Conservation (phyloP, 2,329 filamentous ascomycete species). For the Didymosphaeria variabile region DNA sequence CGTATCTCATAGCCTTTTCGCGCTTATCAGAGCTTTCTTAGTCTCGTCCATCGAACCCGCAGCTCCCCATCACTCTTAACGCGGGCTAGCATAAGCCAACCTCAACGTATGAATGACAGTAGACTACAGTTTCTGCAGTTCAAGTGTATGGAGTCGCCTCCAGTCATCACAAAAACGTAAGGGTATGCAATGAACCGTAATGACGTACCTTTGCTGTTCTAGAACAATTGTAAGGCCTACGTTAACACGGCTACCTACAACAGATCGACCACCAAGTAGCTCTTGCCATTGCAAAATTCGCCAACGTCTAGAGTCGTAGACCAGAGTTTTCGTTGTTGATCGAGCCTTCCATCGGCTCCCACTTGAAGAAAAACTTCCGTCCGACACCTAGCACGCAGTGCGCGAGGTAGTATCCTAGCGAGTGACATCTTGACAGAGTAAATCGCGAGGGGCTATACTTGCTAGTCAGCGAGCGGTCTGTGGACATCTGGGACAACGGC, state of each 20-base stretch:
- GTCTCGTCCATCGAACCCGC: slow-evolving; percentile 15
- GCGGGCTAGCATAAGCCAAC: slow-evolving; percentile 13
- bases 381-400: slow-evolving; percentile 17
- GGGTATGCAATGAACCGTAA: neutral
- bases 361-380: slow-evolving; percentile 10
- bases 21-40: slow-evolving; percentile 21
- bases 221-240: neutral
- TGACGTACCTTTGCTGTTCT: slow-evolving; percentile 4
- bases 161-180: slow-evolving; percentile 17
- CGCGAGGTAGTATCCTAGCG: slow-evolving; percentile 20
- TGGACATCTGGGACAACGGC: neutral
- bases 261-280: neutral
- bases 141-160: slow-evolving; percentile 26
- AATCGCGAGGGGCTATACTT: neutral
- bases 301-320: neutral
- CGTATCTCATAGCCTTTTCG: neutral
- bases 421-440: neutral
- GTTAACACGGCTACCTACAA: neutral
- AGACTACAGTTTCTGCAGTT: slow-evolving; percentile 19
- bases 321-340: slow-evolving; percentile 18
- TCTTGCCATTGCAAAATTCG: neutral
- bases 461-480: neutral
- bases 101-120: slow-evolving; percentile 6
- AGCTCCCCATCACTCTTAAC: slow-evolving; percentile 3
- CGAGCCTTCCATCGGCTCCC: slow-evolving; percentile 14